Evolutionary conservation across 179 eudicot species (phyloP), one percentile per base, ranked within the genome.

Genomic region (Corrigiola litoralis): DNA sequence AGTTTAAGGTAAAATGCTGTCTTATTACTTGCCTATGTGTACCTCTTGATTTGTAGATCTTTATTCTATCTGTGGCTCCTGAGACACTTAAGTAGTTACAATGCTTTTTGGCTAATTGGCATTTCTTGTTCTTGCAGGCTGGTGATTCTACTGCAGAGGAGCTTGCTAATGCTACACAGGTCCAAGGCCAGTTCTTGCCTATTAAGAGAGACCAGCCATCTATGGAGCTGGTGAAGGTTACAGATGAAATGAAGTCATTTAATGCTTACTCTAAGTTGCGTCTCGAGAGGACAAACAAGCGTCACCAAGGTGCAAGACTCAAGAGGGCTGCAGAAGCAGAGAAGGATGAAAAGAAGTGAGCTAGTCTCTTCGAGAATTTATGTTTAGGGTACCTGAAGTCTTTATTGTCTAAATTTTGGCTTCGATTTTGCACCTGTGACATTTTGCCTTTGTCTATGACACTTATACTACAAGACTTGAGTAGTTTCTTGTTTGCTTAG

Each of bases 271-370:
- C 64, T 46, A 90, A 85, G 83, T 79, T 88, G 16, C 80, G 92
- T 8, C 41, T 82, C 23, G 95, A 90, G 79, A 75, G 88, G 68
- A 80, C 67, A 18, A 83, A 90, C 53, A 72, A 70, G 29, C 83
- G 89, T 34, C 87, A 90, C 63, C 53, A 76, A 17, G 97, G 95
- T 63, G 82, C 76, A 20, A 74, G 95, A 69, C 48, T 70, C 63
- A 90, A 85, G 88, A 84, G 54, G 77, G 92, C 95, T 4, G 92
- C 89, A 1, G 97, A 90, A 67, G 92, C 92, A 0, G 90, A 85
- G 66, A 87, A 87, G 74, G 91, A 83, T 73, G 90, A 87, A 28
- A 87, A 82, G 81, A 85, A 87, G 67, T 87, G 74, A 70, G 67
- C n/a, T n/a, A n/a, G 67, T 40, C 45, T 42, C 42, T 67, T 12